These are phyloP conservation scores for Umbelopsis sp. DNA, from an alignment of 371 early-diverging fungal species.

Conservation along the genomic window DNA sequence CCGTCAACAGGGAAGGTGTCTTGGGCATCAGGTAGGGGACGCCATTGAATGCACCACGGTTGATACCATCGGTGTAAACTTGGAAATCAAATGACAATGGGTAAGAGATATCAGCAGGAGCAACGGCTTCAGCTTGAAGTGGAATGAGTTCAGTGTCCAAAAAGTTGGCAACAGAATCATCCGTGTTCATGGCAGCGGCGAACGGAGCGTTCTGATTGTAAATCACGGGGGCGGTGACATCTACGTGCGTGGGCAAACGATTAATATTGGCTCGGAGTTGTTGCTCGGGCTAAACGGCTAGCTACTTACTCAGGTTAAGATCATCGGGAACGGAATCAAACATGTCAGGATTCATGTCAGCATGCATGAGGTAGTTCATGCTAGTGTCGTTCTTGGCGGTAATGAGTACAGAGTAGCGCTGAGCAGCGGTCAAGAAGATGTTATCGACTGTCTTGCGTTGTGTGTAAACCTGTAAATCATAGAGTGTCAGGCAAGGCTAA, in stretches of 20 bases:
- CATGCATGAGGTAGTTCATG: constrained; percentile 72
- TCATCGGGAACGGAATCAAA: constrained; percentile 66
- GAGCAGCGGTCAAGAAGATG: constrained; percentile 68
- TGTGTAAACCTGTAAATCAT: constrained; percentile 40
- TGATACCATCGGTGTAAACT: constrained; percentile 73
- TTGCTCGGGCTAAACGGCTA: not conserved
- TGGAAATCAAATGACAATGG: constrained; percentile 65
- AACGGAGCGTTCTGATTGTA: constrained; percentile 50
- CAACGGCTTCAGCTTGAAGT: constrained; percentile 38
- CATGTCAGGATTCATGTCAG: constrained; percentile 78
- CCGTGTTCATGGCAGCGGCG: constrained; percentile 38
- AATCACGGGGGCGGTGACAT: constrained; percentile 57
- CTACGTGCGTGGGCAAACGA: constrained; percentile 17
- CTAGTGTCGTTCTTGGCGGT: constrained; percentile 68
- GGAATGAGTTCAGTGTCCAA: constrained; percentile 59
- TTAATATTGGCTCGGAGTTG: not conserved
- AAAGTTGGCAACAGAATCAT: constrained; percentile 29
- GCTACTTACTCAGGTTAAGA: constrained; percentile 48
- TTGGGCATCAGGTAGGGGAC: constrained; percentile 71
- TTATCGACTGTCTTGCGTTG: constrained; percentile 57
- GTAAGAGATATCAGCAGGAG: constrained; percentile 50
- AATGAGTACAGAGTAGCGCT: constrained; percentile 74
- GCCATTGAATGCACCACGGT: constrained; percentile 83
- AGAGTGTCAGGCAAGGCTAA: not conserved
- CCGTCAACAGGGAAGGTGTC: constrained; percentile 73